These are phyloP conservation scores for Penicillium aurantiogriseum DNA, from an alignment of 2,329 filamentous ascomycete species.

Conservation along the genomic window DNA sequence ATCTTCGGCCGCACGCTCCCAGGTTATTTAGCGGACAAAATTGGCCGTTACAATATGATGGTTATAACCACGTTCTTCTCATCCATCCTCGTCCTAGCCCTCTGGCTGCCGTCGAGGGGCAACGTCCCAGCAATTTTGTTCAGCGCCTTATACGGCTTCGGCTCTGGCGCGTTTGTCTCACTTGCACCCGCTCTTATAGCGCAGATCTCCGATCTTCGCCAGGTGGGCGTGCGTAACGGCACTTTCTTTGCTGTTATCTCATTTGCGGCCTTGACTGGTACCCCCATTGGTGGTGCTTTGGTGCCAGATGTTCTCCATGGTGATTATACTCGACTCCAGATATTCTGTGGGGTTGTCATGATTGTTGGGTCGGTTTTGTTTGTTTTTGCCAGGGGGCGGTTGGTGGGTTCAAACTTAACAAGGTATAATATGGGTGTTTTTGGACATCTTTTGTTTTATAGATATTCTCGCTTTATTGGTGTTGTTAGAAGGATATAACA, in stretches of 20 bases:
- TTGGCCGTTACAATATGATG: slow-evolving; percentile 41
- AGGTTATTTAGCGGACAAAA: slow-evolving; percentile 31
- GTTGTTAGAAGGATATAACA: neutral
- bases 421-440: slow-evolving; percentile 17
- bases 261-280: slow-evolving; percentile 60
- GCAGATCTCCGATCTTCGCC: slow-evolving; percentile 67
- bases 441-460: neutral
- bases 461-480: neutral
- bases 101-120: slow-evolving; percentile 56
- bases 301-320: slow-evolving; percentile 27
- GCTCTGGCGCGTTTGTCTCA: slow-evolving; percentile 64
- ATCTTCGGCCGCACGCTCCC: slow-evolving; percentile 37
- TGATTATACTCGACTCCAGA: slow-evolving; percentile 26
- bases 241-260: slow-evolving; percentile 61
- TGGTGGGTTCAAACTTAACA: slow-evolving; percentile 26
- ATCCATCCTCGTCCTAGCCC: slow-evolving; percentile 40
- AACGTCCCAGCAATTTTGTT: slow-evolving; percentile 64
- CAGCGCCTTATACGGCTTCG: slow-evolving; percentile 67
- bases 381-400: slow-evolving; percentile 23
- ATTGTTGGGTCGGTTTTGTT: slow-evolving; percentile 24
- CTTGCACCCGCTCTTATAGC: slow-evolving; percentile 64
- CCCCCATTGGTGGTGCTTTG: slow-evolving; percentile 31
- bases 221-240: slow-evolving; percentile 69
- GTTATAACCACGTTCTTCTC: slow-evolving; percentile 47
- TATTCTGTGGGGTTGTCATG: slow-evolving; percentile 32